A percentile compares a stretch with the other conserved stretches of the same genome.
Conservation (phyloP, 108 stramenopile genomes). For the Chaetoceros tenuissimus region DNA sequence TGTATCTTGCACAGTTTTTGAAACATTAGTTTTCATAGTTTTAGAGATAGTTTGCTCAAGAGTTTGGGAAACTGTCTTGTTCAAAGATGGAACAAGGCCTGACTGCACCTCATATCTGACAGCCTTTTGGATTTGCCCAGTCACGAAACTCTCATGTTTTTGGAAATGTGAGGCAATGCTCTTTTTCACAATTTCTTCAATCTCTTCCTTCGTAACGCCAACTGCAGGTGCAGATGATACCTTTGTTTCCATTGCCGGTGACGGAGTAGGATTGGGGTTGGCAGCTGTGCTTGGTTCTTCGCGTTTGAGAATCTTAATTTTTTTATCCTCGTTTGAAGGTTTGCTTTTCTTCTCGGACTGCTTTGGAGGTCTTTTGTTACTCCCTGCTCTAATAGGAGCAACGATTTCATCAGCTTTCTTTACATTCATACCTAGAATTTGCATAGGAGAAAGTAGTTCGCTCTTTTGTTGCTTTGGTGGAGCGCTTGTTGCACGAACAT, state of each 20-base stretch:
- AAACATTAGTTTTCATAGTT: slow-evolving; percentile 36
- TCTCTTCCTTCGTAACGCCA: not conserved
- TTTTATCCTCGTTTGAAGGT: slow-evolving; percentile 19
- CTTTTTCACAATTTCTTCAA: slow-evolving; percentile 1
- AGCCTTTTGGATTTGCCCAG: slow-evolving; percentile 16
- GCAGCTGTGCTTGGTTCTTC: slow-evolving; percentile 5
- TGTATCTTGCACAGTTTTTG: slow-evolving; percentile 37
- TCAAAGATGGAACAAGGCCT: slow-evolving; percentile 31
- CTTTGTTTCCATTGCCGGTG: not conserved
- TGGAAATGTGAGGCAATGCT: slow-evolving; percentile 15
- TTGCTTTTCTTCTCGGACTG: slow-evolving; percentile 2
- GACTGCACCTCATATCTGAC: slow-evolving; percentile 35
- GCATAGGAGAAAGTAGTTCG: slow-evolving; percentile 7
- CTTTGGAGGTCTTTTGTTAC: not conserved
- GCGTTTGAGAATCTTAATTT: slow-evolving; percentile 43
- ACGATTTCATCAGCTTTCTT: not conserved
- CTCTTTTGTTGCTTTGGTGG: not conserved
- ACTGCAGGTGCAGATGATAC: slow-evolving; percentile 4
- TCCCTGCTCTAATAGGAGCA: not conserved
- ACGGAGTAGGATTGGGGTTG: not conserved
- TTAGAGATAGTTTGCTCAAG: slow-evolving; percentile 29
- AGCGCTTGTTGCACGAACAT: not conserved
- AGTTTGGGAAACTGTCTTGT: slow-evolving; percentile 27
- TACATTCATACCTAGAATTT: slow-evolving; percentile 11
- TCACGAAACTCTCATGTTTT: slow-evolving; percentile 22